Percentiles rank a stretch among this genome's conserved stretches.
phyloP scores from a whole-genome alignment of 257 asterid species.

The Solanum neorickii region DNA sequence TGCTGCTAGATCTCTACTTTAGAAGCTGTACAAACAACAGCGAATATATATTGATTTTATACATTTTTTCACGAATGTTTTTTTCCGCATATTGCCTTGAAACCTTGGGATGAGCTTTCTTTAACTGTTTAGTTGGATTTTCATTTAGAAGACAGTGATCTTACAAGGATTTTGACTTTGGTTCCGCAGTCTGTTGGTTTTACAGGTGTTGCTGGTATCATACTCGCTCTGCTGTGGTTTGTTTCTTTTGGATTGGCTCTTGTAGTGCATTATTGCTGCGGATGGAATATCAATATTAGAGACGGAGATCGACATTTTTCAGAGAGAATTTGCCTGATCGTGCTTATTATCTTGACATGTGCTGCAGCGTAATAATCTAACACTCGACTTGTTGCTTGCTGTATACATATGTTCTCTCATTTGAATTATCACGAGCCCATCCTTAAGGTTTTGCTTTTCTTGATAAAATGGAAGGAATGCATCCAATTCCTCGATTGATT shows the following conservation, averaged over 20 bases:
- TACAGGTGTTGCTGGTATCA: constrained; percentile 73
- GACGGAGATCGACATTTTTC: constrained; percentile 41
- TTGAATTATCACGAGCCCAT: background rate
- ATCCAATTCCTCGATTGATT: background rate
- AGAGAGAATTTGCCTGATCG: constrained; percentile 46
- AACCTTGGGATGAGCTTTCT: background rate
- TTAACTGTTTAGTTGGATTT: background rate
- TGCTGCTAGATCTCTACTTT: background rate
- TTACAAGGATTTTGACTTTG: constrained; percentile 4
- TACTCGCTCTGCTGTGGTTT: constrained; percentile 71
- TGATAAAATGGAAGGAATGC: background rate
- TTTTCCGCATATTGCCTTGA: too few species aligned
- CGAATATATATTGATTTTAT: background rate
- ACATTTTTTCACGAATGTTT: background rate
- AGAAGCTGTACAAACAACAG: background rate
- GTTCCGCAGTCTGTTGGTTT: constrained; percentile 78
- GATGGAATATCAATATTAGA: constrained; percentile 61
- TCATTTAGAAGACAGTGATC: background rate
- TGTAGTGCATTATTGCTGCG: constrained; percentile 49
- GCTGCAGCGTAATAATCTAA: constrained; percentile 67
- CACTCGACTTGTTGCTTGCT: background rate
- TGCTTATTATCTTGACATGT: constrained; percentile 64
- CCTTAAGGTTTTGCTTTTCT: background rate
- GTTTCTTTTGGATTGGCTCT: constrained; percentile 82
- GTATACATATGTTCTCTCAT: background rate